phyloP scores from a whole-genome alignment of 257 asterid genomes.

The Jasminum sambac region DNA sequence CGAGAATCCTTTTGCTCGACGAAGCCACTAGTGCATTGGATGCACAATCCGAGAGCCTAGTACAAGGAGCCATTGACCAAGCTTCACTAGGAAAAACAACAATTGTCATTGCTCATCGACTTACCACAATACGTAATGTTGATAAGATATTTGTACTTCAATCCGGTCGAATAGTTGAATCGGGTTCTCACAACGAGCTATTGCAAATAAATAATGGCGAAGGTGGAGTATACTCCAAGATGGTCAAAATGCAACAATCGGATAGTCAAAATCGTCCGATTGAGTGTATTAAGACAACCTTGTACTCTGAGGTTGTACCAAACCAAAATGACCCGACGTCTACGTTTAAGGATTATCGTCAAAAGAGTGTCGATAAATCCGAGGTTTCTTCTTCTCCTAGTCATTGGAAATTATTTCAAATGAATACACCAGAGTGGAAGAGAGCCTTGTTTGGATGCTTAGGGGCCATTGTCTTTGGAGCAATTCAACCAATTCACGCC shows the following conservation, averaged over 20 bases:
- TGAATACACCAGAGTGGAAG: slow-evolving; percentile 77
- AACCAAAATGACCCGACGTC: slow-evolving; percentile 30
- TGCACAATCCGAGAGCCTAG: slow-evolving; percentile 64
- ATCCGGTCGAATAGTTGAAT: slow-evolving; percentile 58
- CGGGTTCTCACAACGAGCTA: slow-evolving; percentile 64
- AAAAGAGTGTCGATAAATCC: slow-evolving; percentile 33
- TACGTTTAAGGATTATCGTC: slow-evolving; percentile 29
- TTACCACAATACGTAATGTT: slow-evolving; percentile 51
- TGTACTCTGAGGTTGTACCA: slow-evolving; percentile 45
- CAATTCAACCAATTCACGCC: slow-evolving; percentile 61
- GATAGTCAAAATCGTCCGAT: slow-evolving; percentile 11
- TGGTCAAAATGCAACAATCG: slow-evolving; percentile 58
- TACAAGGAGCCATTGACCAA: slow-evolving; percentile 63
- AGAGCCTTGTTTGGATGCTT: slow-evolving; percentile 62
- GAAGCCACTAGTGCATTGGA: slow-evolving; percentile 88
- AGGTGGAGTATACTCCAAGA: slow-evolving; percentile 49
- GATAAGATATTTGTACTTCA: slow-evolving; percentile 56
- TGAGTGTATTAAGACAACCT: slow-evolving; percentile 6
- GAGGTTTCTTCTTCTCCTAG: slow-evolving; percentile 11
- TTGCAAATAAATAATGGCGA: slow-evolving; percentile 37
- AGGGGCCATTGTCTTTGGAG: slow-evolving; percentile 60
- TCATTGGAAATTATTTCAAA: slow-evolving; percentile 47
- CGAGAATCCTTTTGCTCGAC: slow-evolving; percentile 68
- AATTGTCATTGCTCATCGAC: slow-evolving; percentile 65
- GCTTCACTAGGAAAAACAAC: slow-evolving; percentile 73